Evolutionary conservation across 495 filamentous ascomycete species (phyloP).

Genomic region (Hypoxylon intermedium): DNA sequence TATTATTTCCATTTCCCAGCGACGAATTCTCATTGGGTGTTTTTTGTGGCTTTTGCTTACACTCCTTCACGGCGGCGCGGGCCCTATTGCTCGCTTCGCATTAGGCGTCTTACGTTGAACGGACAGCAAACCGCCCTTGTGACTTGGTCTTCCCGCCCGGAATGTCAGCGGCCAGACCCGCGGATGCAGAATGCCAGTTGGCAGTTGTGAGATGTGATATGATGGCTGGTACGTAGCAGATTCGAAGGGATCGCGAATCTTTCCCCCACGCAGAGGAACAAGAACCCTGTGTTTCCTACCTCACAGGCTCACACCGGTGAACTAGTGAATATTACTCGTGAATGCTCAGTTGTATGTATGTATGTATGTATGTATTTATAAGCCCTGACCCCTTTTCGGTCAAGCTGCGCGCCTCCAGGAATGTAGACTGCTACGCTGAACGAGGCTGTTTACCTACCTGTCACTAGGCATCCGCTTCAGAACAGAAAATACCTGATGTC

Average conservation of each 20-base stretch:
- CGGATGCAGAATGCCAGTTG: slow-evolving; percentile 36
- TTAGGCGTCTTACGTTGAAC: slow-evolving; percentile 37
- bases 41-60: not conserved
- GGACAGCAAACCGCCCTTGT: slow-evolving; percentile 31
- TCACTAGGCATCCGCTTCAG: slow-evolving; percentile 19
- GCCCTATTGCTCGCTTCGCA: slow-evolving; percentile 18
- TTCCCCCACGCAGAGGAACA: slow-evolving; percentile 27
- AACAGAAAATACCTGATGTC: too few relatives aligned
- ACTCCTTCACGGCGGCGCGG: slow-evolving; percentile 15
- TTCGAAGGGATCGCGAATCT: not conserved
- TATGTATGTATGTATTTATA: not conserved
- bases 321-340: too few relatives aligned
- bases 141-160: slow-evolving; percentile 32
- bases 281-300: not conserved
- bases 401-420: slow-evolving; percentile 2
- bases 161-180: slow-evolving; percentile 33
- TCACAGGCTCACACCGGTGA: not conserved
- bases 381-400: not conserved
- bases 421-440: slow-evolving; percentile 13
- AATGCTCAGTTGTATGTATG: not conserved
- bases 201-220: slow-evolving; percentile 35
- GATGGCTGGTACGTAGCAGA: not conserved
- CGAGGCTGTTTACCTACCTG: slow-evolving; percentile 12
- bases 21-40: slow-evolving; percentile 1
- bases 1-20: not conserved